phyloP scores from a whole-genome alignment of 495 filamentous ascomycete genomes.

The Penicillium paradoxum region DNA sequence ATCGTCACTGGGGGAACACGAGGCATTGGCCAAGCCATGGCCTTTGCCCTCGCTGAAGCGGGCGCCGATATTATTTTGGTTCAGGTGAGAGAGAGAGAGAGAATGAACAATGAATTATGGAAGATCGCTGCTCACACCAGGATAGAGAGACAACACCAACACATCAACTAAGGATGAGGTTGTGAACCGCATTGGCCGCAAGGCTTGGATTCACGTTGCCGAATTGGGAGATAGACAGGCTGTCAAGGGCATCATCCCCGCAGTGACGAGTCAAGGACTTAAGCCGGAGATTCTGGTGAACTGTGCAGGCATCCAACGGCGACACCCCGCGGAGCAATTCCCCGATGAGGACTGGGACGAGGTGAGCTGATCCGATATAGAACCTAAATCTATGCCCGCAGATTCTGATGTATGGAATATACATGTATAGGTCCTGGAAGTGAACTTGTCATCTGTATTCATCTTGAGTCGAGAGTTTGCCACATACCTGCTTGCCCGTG shows the following conservation, averaged over 20 bases:
- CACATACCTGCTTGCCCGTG: constrained; percentile 69
- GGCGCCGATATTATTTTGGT: constrained; percentile 78
- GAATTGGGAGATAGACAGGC: constrained; percentile 62
- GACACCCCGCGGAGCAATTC: constrained; percentile 73
- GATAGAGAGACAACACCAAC: constrained; percentile 60
- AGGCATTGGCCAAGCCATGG: constrained; percentile 83
- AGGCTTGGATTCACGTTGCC: constrained; percentile 61
- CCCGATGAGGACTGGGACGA: constrained; percentile 80
- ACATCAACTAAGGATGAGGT: constrained; percentile 55
- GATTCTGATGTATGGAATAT: neutral
- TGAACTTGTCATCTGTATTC: constrained; percentile 82
- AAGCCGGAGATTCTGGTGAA: constrained; percentile 72
- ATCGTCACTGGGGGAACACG: constrained; percentile 83
- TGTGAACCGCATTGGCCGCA: constrained; percentile 61
- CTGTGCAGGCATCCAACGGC: constrained; percentile 79
- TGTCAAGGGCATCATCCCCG: constrained; percentile 58
- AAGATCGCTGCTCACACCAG: neutral
- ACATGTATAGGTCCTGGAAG: constrained; percentile 59
- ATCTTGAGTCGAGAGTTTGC: constrained; percentile 78
- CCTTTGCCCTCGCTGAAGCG: constrained; percentile 73
- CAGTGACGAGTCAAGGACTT: constrained; percentile 53
- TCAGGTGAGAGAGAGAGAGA: constrained; percentile 21
- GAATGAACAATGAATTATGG: neutral
- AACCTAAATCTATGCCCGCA: neutral
- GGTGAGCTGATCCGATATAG: constrained; percentile 26